These are phyloP conservation scores for Metarhizium brunneum DNA, from an alignment of 2,329 filamentous ascomycete species.

Conservation along the genomic window DNA sequence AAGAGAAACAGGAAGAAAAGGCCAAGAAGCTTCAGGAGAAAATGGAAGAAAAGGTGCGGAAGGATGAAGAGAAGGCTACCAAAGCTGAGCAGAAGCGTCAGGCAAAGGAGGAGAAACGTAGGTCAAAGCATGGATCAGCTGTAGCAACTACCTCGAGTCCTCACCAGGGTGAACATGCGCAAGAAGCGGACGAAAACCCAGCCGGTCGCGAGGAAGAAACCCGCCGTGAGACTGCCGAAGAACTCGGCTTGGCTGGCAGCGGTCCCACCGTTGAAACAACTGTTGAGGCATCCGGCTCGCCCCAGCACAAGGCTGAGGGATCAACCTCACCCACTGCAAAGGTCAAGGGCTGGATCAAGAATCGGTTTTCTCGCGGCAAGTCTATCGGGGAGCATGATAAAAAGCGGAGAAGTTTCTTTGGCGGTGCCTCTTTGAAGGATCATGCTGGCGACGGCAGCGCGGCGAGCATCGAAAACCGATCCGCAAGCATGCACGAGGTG, in stretches of 20 bases:
- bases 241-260: background rate
- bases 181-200: constrained; percentile 6
- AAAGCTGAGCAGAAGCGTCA: constrained; percentile 43
- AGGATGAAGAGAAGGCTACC: constrained; percentile 31
- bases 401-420: constrained; percentile 35
- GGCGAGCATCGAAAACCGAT: constrained; percentile 30
- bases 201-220: constrained; percentile 8
- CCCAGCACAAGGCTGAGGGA: constrained; percentile 8
- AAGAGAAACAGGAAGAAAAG: constrained; percentile 34
- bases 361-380: constrained; percentile 37
- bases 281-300: constrained; percentile 4
- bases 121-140: constrained; percentile 19
- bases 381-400: constrained; percentile 27
- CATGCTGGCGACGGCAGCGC: constrained; percentile 37
- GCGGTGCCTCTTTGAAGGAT: constrained; percentile 37
- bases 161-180: background rate
- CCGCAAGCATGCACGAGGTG: constrained; percentile 36
- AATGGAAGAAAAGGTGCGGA: constrained; percentile 8
- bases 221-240: background rate
- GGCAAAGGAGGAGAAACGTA: constrained; percentile 36
- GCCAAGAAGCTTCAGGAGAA: constrained; percentile 14
- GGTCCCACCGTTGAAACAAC: background rate
- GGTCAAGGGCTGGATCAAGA: constrained; percentile 47
- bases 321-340: constrained; percentile 26
- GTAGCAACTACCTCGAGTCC: constrained; percentile 2